Evolutionary conservation across 805 yeast species (phyloP).

Genomic region (Metschnikowia aberdeeniae): DNA sequence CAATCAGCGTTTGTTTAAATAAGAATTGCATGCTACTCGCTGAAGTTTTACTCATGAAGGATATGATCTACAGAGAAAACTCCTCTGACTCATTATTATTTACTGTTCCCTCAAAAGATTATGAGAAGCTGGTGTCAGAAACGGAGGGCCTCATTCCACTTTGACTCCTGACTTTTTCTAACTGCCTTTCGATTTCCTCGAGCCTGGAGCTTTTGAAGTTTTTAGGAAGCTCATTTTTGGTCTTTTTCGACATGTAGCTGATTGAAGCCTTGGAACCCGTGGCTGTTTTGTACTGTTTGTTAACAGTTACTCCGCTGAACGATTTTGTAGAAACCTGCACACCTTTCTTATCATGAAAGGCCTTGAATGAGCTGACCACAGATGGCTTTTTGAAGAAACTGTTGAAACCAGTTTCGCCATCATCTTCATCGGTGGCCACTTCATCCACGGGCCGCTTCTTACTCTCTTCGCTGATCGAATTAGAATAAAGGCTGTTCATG

Average conservation of each 20-base stretch:
- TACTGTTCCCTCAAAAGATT: not conserved
- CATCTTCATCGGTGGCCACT: slow-evolving; percentile 24
- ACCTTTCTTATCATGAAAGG: slow-evolving; percentile 33
- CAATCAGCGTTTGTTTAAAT: no score
- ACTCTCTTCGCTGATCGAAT: slow-evolving; percentile 9
- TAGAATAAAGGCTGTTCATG: slow-evolving; percentile 28
- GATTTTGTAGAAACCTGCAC: slow-evolving; percentile 39
- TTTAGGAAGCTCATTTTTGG: slow-evolving; percentile 19
- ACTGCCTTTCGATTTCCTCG: slow-evolving; percentile 23
- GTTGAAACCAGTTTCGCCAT: slow-evolving; percentile 33
- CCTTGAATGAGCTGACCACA: slow-evolving; percentile 44
- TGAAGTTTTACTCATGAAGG: not conserved
- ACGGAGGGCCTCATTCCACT: slow-evolving; percentile 7
- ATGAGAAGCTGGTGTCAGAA: slow-evolving; percentile 4
- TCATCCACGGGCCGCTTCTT: slow-evolving; percentile 8
- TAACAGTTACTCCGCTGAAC: slow-evolving; percentile 48
- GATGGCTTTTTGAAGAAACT: slow-evolving; percentile 44
- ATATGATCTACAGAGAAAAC: not conserved
- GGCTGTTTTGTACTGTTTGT: slow-evolving; percentile 51
- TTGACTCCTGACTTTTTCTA: slow-evolving; percentile 19
- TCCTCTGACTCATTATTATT: not conserved
- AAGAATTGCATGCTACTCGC: no score
- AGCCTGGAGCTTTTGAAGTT: slow-evolving; percentile 25
- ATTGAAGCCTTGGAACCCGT: slow-evolving; percentile 57
- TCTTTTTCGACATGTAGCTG: slow-evolving; percentile 44